Percentiles rank a stretch among this genome's conserved stretches.
Evolutionary conservation across 2,329 filamentous ascomycete genomes (phyloP).

Genomic region (Colletotrichum horii): DNA sequence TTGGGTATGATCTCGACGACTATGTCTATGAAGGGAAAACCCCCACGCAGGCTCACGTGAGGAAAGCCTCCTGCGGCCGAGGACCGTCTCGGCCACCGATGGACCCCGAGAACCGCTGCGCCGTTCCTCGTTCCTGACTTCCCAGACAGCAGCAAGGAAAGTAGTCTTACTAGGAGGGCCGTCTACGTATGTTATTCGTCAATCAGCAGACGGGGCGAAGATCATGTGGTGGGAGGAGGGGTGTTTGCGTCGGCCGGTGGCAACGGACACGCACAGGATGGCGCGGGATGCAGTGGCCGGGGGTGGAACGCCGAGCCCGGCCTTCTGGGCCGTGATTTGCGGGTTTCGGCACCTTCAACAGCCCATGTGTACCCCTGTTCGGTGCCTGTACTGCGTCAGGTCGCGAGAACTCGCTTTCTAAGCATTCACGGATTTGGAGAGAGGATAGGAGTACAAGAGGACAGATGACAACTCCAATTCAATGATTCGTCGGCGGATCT

Average conservation of each 20-base stretch:
- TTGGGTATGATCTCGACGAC: neutral
- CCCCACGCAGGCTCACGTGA: constrained; percentile 1
- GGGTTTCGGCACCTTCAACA: neutral
- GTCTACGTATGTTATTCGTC: neutral
- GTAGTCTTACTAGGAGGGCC: neutral
- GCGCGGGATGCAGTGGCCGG: neutral
- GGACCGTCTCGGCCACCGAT: neutral
- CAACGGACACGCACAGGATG: neutral
- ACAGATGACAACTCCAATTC: neutral
- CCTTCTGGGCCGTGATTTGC: neutral
- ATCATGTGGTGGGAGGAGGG: neutral
- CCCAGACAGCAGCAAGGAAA: neutral
- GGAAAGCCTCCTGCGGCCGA: neutral
- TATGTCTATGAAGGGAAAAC: neutral
- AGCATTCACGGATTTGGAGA: neutral
- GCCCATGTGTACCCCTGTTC: neutral
- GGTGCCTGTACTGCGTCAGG: neutral
- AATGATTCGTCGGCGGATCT: neutral
- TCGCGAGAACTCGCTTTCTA: neutral
- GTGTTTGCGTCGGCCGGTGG: neutral
- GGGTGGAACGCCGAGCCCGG: neutral
- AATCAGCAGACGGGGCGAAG: neutral
- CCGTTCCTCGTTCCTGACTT: neutral
- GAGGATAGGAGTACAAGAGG: neutral
- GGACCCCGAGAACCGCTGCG: neutral